Evolutionary conservation across 768 basidiomycete genomes (phyloP), one percentile per base, ranked within the genome.

Genomic region (Hebeloma cylindrosporum): DNA sequence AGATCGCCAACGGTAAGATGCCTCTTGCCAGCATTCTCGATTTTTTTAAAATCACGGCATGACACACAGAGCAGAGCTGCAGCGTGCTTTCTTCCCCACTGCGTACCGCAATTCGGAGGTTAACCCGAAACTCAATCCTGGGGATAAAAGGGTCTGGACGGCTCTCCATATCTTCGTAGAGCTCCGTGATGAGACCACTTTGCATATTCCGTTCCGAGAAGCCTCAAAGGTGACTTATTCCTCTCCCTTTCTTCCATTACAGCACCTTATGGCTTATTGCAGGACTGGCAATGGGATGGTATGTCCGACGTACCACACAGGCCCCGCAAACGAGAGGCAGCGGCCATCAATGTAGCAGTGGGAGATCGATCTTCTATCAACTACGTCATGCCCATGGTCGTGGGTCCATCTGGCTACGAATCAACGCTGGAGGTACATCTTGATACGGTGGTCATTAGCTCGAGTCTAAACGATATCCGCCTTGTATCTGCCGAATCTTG

Each of bases 211-310:
- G 2, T 94, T 94, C 45, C 80, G 93, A 7, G 95, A 98, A 65
- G 65, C 82, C 1, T 96, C 93, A 0, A 97, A 98, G 75, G 88
- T 83, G 50, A 37, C 13, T 7, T 21, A 11, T 14, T 5, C 18
- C 16, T 14, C 36, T 37, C 17, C 36, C n/a, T 39, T 8, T 31
- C 10, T 20, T 14, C 26, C 5, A 40, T 8, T 20, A 39, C 45
- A 33, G 48, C 18, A 39, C 1, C 17, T 34, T 26, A 34, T 17
- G 7, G 1, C 17, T 34, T 26, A 34, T 17, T 9, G 21, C 26
- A 91, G 86, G 88, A 97, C 63, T 98, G 95, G 95, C 81, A 85
- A 61, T 97, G 87, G 85, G 95, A 97, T 60, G 83, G 81, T 23
- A 56, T 70, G 23, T 58, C 60, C 5, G 67, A 75, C 14, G 53